phyloP scores from a whole-genome alignment of 192 early-diverging fungal species.

The Spizellomyces sp. region DNA sequence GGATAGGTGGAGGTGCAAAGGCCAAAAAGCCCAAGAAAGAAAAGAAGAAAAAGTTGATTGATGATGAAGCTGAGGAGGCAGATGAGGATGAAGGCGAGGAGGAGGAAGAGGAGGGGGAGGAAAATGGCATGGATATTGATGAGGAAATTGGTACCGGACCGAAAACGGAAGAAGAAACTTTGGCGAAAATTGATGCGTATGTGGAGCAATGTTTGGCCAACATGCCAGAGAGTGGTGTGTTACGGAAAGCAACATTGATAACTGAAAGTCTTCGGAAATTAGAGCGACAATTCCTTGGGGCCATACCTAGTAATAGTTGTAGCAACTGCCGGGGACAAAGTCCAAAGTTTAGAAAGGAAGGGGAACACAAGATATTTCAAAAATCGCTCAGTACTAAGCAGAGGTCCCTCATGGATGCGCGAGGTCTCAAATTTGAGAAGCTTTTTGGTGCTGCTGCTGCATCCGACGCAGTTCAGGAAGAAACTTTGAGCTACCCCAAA shows the following conservation, averaged over 20 bases:
- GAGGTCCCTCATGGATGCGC: slow-evolving; percentile 58
- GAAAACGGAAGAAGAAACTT: slow-evolving; percentile 61
- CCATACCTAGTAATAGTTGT: slow-evolving; percentile 45
- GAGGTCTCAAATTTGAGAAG: slow-evolving; percentile 51
- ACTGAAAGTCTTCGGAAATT: slow-evolving; percentile 49
- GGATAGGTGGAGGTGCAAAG: neutral
- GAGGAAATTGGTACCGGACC: slow-evolving; percentile 45
- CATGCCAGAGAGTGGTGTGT: slow-evolving; percentile 12
- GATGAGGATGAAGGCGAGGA: slow-evolving; percentile 42
- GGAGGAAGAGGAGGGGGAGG: slow-evolving; percentile 41
- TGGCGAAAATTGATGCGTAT: slow-evolving; percentile 63
- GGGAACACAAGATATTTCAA: slow-evolving; percentile 83
- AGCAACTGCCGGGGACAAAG: slow-evolving; percentile 49
- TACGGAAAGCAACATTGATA: slow-evolving; percentile 45
- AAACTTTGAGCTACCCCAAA: neutral
- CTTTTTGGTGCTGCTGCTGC: neutral
- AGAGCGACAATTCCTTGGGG: slow-evolving; percentile 50
- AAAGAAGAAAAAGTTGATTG: slow-evolving; percentile 27
- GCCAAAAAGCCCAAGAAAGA: slow-evolving; percentile 26
- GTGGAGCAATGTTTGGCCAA: slow-evolving; percentile 50
- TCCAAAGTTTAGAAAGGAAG: slow-evolving; percentile 82
- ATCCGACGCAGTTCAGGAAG: neutral
- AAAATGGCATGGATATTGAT: slow-evolving; percentile 43
- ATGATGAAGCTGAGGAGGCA: slow-evolving; percentile 38
- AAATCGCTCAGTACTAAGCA: slow-evolving; percentile 70